Evolutionary conservation across 345 rosid genomes (phyloP), one percentile per base, ranked within the genome.

Genomic region (Odontarrhena argentea): DNA sequence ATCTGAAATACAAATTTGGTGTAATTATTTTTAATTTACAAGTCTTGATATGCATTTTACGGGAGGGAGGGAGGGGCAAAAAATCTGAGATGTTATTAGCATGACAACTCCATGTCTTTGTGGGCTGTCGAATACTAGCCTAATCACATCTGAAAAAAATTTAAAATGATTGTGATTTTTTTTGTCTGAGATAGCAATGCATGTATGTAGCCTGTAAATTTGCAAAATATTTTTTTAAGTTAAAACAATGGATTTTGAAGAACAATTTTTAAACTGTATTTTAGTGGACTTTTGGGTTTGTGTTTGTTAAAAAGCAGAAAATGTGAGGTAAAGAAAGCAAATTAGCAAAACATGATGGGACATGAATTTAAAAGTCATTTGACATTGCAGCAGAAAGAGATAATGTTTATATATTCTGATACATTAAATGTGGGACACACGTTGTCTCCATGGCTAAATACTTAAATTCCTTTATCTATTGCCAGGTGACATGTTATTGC

Each of bases 321-420:
- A 49, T 54, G 38, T 64, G 70, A 64, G 59, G 55, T 64, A 32
- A 55, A 47, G 25, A 34, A 44, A 53, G 25, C 11, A 49, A 56
- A 9, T 14, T 24, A 41, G 75, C 9, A 15, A 36, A 50, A 32
- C 36, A 32, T 32, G 36, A 32, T 32, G 36, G 22, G 22, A 49
- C 28, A 64, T 48, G 57, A 63, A 59, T 38, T 64, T 34, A 40
- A 32, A 32, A 64, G 51, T 46, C 32, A 41, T 71, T 72, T 73
- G 76, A 65, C 71, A 57, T 57, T 65, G 22, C 9, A 50, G 11
- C 51, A 47, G 2, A 45, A 34, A 13, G 6, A 42, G 38, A 65
- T 65, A 58, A 25, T 35, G 58, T 43, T 50, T 58, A 63, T 28
- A 28, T 40, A 56, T 64, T 55, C 49, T 55, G 37, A 9, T 12